Percentiles rank a stretch among this genome's conserved stretches.
phyloP scores from a whole-genome alignment of 768 basidiomycete genomes.

The Tulasnella sp. region DNA sequence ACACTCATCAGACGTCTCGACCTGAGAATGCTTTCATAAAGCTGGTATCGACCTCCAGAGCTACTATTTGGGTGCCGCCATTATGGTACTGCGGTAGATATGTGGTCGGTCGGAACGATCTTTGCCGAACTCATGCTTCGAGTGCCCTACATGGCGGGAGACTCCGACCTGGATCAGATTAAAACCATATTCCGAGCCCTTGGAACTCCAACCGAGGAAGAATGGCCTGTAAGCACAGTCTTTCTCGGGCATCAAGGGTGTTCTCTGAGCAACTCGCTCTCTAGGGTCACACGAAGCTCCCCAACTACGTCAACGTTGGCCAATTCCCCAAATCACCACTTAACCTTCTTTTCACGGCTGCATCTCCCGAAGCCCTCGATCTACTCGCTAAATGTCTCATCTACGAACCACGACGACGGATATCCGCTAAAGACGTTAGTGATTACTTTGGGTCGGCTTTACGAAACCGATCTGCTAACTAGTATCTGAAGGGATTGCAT shows the following conservation, averaged over 20 bases:
- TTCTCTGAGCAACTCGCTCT: not conserved
- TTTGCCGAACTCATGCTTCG: conserved; percentile 96
- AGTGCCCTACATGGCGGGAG: conserved; percentile 90
- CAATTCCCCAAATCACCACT: conserved; percentile 78
- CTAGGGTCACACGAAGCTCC: conserved; percentile 83
- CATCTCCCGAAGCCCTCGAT: conserved; percentile 76
- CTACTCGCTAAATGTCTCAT: conserved; percentile 69
- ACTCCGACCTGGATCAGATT: conserved; percentile 93
- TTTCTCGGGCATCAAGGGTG: not conserved
- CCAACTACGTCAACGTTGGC: conserved; percentile 80
- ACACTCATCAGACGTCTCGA: not conserved
- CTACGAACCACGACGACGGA: conserved; percentile 79
- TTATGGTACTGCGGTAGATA: conserved; percentile 87
- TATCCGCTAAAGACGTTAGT: conserved; percentile 68
- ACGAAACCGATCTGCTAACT: not conserved
- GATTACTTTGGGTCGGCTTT: not conserved
- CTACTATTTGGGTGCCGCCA: conserved; percentile 84
- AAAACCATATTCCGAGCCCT: conserved; percentile 91
- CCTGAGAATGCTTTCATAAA: conserved; percentile 28
- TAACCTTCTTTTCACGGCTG: conserved; percentile 84
- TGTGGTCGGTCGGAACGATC: conserved; percentile 97
- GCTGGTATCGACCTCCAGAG: conserved; percentile 98
- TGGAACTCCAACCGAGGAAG: conserved; percentile 92
- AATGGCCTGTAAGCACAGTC: conserved; percentile 69
- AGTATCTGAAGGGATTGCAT: conserved; percentile 55